A percentile compares a stretch with the other conserved stretches of the same genome.
Evolutionary conservation across 805 yeast genomes (phyloP).

Genomic region (Pichia rugopelliculosa): DNA sequence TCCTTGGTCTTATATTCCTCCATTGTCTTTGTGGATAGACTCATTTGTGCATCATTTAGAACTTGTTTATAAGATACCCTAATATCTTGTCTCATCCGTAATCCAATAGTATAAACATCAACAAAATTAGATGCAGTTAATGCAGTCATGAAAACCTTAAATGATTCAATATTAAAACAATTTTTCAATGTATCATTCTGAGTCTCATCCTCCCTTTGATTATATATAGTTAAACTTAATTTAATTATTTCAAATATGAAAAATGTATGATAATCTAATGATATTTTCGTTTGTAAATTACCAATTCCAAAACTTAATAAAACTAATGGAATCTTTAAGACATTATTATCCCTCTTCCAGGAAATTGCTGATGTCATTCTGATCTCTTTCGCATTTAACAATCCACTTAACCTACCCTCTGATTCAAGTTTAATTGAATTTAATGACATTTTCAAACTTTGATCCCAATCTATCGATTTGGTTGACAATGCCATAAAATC

Average conservation of each 20-base stretch:
- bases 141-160: constrained; percentile 67
- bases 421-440: constrained; percentile 45
- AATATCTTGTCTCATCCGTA: constrained; percentile 68
- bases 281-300: constrained; percentile 49
- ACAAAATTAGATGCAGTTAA: constrained; percentile 76
- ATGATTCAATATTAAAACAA: constrained; percentile 38
- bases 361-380: constrained; percentile 57
- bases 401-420: constrained; percentile 78
- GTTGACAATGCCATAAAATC: constrained; percentile 62
- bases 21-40: neutral
- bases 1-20: neutral
- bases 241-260: constrained; percentile 49
- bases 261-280: constrained; percentile 83
- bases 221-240: constrained; percentile 51
- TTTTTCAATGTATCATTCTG: constrained; percentile 52
- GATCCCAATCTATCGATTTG: constrained; percentile 64
- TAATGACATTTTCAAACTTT: constrained; percentile 56
- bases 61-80: constrained; percentile 69
- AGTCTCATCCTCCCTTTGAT: constrained; percentile 44
- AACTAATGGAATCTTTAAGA: constrained; percentile 58
- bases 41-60: constrained; percentile 46
- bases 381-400: constrained; percentile 40
- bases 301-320: constrained; percentile 51
- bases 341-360: constrained; percentile 48
- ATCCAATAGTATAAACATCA: constrained; percentile 66